Conservation (phyloP, 805 yeast species). For the Yarrowia porcina region DNA sequence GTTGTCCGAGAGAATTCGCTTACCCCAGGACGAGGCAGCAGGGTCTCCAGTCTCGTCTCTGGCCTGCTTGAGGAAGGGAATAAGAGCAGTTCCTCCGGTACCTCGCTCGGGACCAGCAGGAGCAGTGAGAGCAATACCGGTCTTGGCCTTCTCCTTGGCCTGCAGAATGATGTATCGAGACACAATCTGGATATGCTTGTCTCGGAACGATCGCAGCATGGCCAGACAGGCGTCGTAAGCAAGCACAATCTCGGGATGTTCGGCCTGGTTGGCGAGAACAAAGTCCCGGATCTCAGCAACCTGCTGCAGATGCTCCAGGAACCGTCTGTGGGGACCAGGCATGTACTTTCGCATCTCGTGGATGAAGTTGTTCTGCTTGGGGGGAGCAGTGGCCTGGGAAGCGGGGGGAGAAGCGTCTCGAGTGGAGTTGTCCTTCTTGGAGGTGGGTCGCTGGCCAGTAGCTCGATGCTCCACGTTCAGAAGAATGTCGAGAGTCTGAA, state of each 20-base stretch:
- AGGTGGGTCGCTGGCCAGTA: slow-evolving; percentile 54
- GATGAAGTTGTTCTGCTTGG: slow-evolving; percentile 52
- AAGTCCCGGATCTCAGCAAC: slow-evolving; percentile 61
- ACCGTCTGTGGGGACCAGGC: slow-evolving; percentile 84
- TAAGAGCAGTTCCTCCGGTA: slow-evolving; percentile 89
- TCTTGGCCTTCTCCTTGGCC: slow-evolving; percentile 55
- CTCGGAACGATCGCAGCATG: slow-evolving; percentile 82
- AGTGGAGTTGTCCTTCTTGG: slow-evolving; percentile 30
- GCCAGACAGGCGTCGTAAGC: slow-evolving; percentile 88
- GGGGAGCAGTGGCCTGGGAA: slow-evolving; percentile 30
- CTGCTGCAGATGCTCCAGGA: slow-evolving; percentile 57
- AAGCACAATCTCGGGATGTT: slow-evolving; percentile 55
- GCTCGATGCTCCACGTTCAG: slow-evolving; percentile 75
- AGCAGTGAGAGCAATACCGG: slow-evolving; percentile 46
- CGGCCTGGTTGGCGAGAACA: slow-evolving; percentile 45
- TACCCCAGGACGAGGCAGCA: slow-evolving; percentile 93
- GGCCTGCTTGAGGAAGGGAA: slow-evolving; percentile 91
- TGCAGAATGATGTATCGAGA: slow-evolving; percentile 82
- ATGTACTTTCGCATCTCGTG: slow-evolving; percentile 81
- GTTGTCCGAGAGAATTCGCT: slow-evolving; percentile 44
- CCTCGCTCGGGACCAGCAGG: slow-evolving; percentile 59
- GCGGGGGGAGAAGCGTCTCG: slow-evolving; percentile 28
- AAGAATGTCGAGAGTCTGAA: slow-evolving; percentile 79
- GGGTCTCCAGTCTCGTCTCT: slow-evolving; percentile 94
- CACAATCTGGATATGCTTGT: slow-evolving; percentile 89